Evolutionary conservation across 2,329 filamentous ascomycete species (phyloP).

Genomic region (Cladorrhinum sp.): DNA sequence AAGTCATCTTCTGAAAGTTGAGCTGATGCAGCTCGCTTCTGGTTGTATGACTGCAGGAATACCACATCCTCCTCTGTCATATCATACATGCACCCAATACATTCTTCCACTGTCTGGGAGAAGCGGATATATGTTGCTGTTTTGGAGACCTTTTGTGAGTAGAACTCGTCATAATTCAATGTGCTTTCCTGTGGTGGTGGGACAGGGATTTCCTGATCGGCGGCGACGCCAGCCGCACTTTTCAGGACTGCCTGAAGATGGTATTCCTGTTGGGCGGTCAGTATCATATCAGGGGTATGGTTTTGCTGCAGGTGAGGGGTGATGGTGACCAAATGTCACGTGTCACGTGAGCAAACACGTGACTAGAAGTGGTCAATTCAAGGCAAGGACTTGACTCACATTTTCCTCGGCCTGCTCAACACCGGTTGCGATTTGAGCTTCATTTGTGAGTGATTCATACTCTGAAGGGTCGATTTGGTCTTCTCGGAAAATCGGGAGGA

Average conservation of each 20-base stretch:
- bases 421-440: slow-evolving; percentile 87
- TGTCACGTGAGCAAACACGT: slow-evolving; percentile 50
- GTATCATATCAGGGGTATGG: slow-evolving; percentile 20
- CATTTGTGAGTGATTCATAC: slow-evolving; percentile 81
- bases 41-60: slow-evolving; percentile 81
- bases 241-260: slow-evolving; percentile 82
- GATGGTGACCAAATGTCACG: slow-evolving; percentile 4
- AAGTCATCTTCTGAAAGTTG: slow-evolving; percentile 87
- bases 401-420: slow-evolving; percentile 97
- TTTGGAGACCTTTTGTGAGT: slow-evolving; percentile 74
- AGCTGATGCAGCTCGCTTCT: slow-evolving; percentile 61
- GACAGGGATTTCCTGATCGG: slow-evolving; percentile 62
- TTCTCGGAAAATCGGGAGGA: slow-evolving; percentile 82
- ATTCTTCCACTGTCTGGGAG: slow-evolving; percentile 97
- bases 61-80: slow-evolving; percentile 88
- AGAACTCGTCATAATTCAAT: slow-evolving; percentile 85
- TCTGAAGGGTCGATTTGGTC: slow-evolving; percentile 82
- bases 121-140: slow-evolving; percentile 95
- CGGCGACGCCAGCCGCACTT: slow-evolving; percentile 52
- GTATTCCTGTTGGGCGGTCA: slow-evolving; percentile 67
- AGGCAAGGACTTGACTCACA: slow-evolving; percentile 59
- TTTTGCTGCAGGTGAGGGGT: background rate
- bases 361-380: slow-evolving; percentile 33
- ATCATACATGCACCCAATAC: slow-evolving; percentile 85
- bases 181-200: slow-evolving; percentile 62